These are phyloP conservation scores for Pseudocercospora pini-densiflorae DNA, from an alignment of 2,329 filamentous ascomycete species.

Conservation along the genomic window DNA sequence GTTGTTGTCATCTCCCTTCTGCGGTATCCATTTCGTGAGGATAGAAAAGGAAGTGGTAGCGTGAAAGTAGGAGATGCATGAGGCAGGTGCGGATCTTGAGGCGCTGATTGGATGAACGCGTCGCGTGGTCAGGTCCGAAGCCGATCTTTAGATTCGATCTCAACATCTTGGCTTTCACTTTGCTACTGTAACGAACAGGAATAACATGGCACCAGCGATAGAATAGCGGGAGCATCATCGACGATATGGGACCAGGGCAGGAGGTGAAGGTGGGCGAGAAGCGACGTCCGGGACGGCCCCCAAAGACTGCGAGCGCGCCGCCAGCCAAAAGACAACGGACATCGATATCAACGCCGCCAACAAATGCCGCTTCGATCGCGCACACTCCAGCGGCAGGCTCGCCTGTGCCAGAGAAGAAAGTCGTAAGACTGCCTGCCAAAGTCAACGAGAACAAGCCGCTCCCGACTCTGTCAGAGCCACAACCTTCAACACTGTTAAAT, in stretches of 20 bases:
- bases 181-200: neutral
- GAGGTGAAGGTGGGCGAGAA: conserved; percentile 30
- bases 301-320: conserved; percentile 25
- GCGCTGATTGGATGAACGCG: neutral
- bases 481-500: conserved; percentile 64
- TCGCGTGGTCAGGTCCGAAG: neutral
- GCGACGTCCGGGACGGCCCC: conserved; percentile 33
- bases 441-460: conserved; percentile 69
- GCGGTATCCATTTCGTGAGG: neutral
- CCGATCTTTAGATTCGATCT: neutral
- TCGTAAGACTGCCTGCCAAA: conserved; percentile 60
- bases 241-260: conserved; percentile 14
- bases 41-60: neutral
- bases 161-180: neutral
- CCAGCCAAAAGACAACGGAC: conserved; percentile 33
- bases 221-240: neutral
- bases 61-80: neutral
- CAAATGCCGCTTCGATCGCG: conserved; percentile 11
- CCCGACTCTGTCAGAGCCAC: conserved; percentile 70
- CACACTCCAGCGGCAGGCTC: conserved; percentile 16
- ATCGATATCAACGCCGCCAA: conserved; percentile 17
- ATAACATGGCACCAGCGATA: neutral
- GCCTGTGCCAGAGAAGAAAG: conserved; percentile 33
- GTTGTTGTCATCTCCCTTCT: conserved; percentile 14
- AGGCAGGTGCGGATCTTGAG: neutral